Conservation (phyloP, 1,284 basidiomycete species). For the Sporisorium exsertum region DNA sequence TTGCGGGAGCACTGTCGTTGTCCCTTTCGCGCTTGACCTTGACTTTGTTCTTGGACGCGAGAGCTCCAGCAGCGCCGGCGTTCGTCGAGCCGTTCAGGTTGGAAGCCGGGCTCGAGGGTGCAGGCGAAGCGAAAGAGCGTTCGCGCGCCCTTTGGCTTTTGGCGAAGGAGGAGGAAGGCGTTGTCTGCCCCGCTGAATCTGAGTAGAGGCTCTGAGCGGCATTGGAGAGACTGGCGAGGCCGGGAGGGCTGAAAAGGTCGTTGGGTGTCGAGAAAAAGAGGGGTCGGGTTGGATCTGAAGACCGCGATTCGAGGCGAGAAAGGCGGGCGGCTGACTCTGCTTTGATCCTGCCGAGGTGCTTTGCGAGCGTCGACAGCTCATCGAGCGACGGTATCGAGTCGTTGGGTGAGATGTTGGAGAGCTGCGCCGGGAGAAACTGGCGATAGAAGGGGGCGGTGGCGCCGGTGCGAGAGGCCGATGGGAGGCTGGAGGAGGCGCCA, state of each 20-base stretch:
- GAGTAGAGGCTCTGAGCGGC: constrained; percentile 35
- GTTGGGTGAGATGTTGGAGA: constrained; percentile 40
- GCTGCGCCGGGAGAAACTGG: constrained; percentile 49
- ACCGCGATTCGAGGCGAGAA: constrained; percentile 34
- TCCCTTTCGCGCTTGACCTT: constrained; percentile 51
- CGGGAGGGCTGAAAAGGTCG: constrained; percentile 46
- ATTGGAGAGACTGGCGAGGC: constrained; percentile 30
- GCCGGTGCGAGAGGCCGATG: constrained; percentile 13
- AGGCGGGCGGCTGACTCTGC: constrained; percentile 38
- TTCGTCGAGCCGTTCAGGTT: constrained; percentile 22
- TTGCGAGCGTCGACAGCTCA: constrained; percentile 44
- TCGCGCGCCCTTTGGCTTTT: constrained; percentile 39
- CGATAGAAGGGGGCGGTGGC: constrained; percentile 41
- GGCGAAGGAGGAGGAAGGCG: constrained; percentile 11
- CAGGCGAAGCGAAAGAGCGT: constrained; percentile 43
- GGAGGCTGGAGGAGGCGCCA: constrained; percentile 1
- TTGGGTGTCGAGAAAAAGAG: constrained; percentile 43
- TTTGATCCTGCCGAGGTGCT: constrained; percentile 41
- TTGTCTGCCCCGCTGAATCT: constrained; percentile 23
- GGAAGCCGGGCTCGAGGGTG: constrained; percentile 18
- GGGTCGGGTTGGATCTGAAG: constrained; percentile 29
- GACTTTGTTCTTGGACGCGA: constrained; percentile 34
- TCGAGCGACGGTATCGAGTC: constrained; percentile 51
- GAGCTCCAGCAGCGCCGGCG: background rate
- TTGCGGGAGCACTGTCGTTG: constrained; percentile 36